Percentiles rank a stretch among this genome's conserved stretches.
Conservation (phyloP, 2,329 filamentous ascomycete species). For the Botrytis paeoniae region DNA sequence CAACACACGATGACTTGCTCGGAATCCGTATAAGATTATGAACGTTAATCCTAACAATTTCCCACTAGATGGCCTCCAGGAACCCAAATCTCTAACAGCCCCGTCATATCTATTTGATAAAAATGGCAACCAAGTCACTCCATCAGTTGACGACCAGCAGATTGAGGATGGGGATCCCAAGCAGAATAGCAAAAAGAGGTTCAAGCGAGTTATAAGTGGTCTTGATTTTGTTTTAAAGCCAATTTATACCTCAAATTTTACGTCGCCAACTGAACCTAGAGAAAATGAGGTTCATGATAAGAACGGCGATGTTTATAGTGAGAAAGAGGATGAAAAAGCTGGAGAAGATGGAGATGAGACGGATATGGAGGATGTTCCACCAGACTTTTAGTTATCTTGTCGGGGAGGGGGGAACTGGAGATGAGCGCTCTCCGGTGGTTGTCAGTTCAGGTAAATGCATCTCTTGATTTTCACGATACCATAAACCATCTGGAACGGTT, state of each 20-base stretch:
- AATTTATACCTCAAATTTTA: background rate
- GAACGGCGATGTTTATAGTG: background rate
- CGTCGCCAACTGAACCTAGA: constrained; percentile 7
- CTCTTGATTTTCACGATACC: background rate
- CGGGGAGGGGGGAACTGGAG: background rate
- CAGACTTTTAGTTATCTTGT: background rate
- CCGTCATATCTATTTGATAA: constrained; percentile 47
- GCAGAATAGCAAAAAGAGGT: constrained; percentile 30
- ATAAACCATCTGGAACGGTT: background rate
- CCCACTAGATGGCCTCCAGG: constrained; percentile 21
- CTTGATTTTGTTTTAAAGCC: constrained; percentile 20
- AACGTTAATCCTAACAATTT: constrained; percentile 17
- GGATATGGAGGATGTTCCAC: background rate
- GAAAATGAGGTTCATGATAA: background rate
- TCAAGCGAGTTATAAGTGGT: constrained; percentile 21
- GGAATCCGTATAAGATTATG: background rate
- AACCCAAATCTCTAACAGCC: background rate
- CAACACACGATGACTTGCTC: background rate
- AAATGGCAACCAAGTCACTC: constrained; percentile 56
- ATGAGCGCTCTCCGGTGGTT: background rate
- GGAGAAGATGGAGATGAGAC: background rate
- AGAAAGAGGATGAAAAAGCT: background rate
- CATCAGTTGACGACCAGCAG: constrained; percentile 51
- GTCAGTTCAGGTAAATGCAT: background rate
- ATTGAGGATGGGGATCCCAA: constrained; percentile 44